Conservation (phyloP, 2,329 filamentous ascomycete species). For the Aspergillus quadricinctus region DNA sequence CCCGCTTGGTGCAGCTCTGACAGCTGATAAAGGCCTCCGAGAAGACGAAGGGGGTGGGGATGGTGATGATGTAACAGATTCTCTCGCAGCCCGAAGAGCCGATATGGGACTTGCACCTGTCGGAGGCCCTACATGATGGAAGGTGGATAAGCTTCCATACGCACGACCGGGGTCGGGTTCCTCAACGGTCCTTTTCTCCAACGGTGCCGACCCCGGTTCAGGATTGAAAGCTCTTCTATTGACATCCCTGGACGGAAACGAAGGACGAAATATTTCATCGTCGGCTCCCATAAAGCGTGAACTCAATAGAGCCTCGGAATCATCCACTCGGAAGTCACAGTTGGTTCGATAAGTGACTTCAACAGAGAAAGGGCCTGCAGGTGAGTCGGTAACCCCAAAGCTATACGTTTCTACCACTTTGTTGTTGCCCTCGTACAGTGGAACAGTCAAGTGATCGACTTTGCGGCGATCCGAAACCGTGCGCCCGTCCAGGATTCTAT, state of each 20-base stretch:
- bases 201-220: conserved; percentile 73
- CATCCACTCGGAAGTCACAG: conserved; percentile 86
- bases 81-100: conserved; percentile 67
- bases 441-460: conserved; percentile 66
- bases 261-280: conserved; percentile 80
- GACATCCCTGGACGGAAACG: conserved; percentile 55
- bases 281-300: conserved; percentile 91
- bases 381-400: conserved; percentile 81
- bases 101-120: conserved; percentile 82
- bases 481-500: conserved; percentile 66
- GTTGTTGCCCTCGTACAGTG: conserved; percentile 60
- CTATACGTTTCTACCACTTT: conserved; percentile 70
- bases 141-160: conserved; percentile 86
- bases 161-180: conserved; percentile 66
- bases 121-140: conserved; percentile 70
- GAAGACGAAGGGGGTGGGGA: conserved; percentile 50
- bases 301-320: conserved; percentile 84
- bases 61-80: conserved; percentile 44
- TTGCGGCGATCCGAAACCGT: conserved; percentile 47
- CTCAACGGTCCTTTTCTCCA: conserved; percentile 49
- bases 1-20: conserved; percentile 27
- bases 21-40: conserved; percentile 44
- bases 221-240: conserved; percentile 26
- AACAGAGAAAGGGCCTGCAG: conserved; percentile 76
- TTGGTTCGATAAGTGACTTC: conserved; percentile 81